Base-by-base conservation (phyloP, 2,329 filamentous ascomycete genomes). In the Scedosporium boydii region DNA sequence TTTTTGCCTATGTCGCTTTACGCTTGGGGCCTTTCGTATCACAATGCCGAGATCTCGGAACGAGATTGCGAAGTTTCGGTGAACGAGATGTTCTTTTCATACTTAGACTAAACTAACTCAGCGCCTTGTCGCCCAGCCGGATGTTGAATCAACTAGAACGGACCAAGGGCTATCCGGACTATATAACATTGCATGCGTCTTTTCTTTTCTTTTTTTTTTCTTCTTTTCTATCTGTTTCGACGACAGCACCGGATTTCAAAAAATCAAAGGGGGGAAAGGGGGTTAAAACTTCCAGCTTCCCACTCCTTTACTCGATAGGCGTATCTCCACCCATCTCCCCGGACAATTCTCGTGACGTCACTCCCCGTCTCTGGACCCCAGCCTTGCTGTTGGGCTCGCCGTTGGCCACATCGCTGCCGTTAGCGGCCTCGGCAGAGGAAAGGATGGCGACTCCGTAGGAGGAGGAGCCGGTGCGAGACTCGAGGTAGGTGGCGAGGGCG, bases 321-420 rank as follows among this genome's bases (percentile, higher is more conserved):
- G 84, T 86, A 78, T 86, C 84, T 18, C 83, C 83, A 63, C 82
- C 82, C 82, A 86, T 84, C 77, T 86, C 84, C 59, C 83, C 83
- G 67, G 79, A 78, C 72, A 86, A 68, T 67, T 84, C 82, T 62
- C 83, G 72, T 68, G 80, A 82, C 42, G 80, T 81, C 58, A 78
- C 73, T 1, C 80, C 80, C n/a, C 77, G 75, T 29, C 78, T 70
- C 64, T 64, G 68, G 57, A 69, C 64, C 21, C 65, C 67, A 34
- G 66, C 65, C 21, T 61, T 61, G 7, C 66, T 63, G 41, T 59
- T 56, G 4, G 27, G 58, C 9, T 48, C 55, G 7, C 57, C 38
- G 46, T 64, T 64, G 55, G 48, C 62, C 38, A 66, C 61, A 29
- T 61, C 58, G 55, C 62, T 63, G 44, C 62, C 65, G 55, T 60